Conservation (phyloP, 2,329 filamentous ascomycete species). For the Ascochyta lentis region DNA sequence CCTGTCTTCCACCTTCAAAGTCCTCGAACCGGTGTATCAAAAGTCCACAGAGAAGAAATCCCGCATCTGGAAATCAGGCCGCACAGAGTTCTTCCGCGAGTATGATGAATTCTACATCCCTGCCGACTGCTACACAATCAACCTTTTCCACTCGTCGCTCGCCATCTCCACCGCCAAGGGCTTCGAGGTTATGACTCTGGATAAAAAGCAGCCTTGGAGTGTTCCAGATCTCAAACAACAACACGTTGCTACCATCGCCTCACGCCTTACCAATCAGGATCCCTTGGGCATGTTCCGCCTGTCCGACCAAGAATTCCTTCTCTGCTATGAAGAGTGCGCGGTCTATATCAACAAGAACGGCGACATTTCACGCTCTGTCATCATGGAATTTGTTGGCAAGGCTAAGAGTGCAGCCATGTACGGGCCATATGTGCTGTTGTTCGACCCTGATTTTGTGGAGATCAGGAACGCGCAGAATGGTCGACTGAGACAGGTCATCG, state of each 20-base stretch:
- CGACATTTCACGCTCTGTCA: constrained; percentile 89
- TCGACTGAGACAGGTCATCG: constrained; percentile 89
- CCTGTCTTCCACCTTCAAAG: constrained; percentile 92
- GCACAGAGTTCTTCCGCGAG: constrained; percentile 94
- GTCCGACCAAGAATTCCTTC: constrained; percentile 78
- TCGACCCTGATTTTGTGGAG: constrained; percentile 96
- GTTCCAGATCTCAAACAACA: constrained; percentile 85
- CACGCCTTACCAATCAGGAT: constrained; percentile 79
- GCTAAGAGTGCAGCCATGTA: constrained; percentile 87
- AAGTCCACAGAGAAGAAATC: constrained; percentile 86
- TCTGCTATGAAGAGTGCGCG: constrained; percentile 94
- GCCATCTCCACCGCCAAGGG: constrained; percentile 90
- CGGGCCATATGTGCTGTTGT: constrained; percentile 88
- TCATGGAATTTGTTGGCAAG: constrained; percentile 99
- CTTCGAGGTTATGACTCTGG: constrained; percentile 93
- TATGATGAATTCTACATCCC: constrained; percentile 99
- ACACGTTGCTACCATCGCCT: constrained; percentile 83
- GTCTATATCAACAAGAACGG: constrained; percentile 99
- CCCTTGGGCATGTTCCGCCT: constrained; percentile 97
- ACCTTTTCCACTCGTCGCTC: constrained; percentile 93
- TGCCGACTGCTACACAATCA: constrained; percentile 91
- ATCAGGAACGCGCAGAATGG: constrained; percentile 97
- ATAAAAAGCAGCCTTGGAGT: constrained; percentile 95
- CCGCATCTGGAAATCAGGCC: constrained; percentile 72
- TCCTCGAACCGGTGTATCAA: constrained; percentile 93